Percentiles rank a stretch among this genome's conserved stretches.
Conservation (phyloP, 805 yeast genomes). For the Helenozyma baotianmanensis region DNA sequence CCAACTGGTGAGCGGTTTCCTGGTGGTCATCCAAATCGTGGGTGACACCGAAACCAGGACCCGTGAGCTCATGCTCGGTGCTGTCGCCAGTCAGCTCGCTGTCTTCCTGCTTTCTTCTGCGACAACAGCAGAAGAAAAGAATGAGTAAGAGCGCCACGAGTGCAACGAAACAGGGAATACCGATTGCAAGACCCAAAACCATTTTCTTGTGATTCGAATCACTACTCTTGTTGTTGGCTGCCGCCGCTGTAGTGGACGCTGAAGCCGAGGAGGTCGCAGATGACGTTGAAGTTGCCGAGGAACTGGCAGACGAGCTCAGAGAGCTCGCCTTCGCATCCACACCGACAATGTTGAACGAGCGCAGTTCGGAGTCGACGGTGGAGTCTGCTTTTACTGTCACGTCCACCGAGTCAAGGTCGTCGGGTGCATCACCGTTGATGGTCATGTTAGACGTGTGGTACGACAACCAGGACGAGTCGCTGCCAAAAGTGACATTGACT, state of each 20-base stretch:
- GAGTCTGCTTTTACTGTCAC: slow-evolving; percentile 29
- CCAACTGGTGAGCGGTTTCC: slow-evolving; percentile 35
- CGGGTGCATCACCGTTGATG: slow-evolving; percentile 60
- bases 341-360: slow-evolving; percentile 51
- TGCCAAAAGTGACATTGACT: slow-evolving; percentile 40
- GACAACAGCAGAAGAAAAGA: slow-evolving; percentile 52
- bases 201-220: slow-evolving; percentile 44
- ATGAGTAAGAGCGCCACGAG: slow-evolving; percentile 45
- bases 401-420: slow-evolving; percentile 18
- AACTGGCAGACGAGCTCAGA: slow-evolving; percentile 18
- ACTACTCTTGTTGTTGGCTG: slow-evolving; percentile 7
- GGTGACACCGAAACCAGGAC: slow-evolving; percentile 33
- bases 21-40: slow-evolving; percentile 22
- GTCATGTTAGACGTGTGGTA: slow-evolving; percentile 60
- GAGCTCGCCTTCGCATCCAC: slow-evolving; percentile 20
- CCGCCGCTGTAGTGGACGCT: slow-evolving; percentile 8
- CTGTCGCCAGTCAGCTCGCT: slow-evolving; percentile 9
- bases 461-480: slow-evolving; percentile 54
- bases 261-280: slow-evolving; percentile 21
- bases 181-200: slow-evolving; percentile 92
- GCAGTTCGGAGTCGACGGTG: slow-evolving; percentile 24
- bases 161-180: slow-evolving; percentile 55
- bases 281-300: slow-evolving; percentile 20
- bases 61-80: slow-evolving; percentile 20
- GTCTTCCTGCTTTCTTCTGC: slow-evolving; percentile 21